Base-by-base conservation (phyloP, 2,329 filamentous ascomycete genomes). In the Neonectria hederae region DNA sequence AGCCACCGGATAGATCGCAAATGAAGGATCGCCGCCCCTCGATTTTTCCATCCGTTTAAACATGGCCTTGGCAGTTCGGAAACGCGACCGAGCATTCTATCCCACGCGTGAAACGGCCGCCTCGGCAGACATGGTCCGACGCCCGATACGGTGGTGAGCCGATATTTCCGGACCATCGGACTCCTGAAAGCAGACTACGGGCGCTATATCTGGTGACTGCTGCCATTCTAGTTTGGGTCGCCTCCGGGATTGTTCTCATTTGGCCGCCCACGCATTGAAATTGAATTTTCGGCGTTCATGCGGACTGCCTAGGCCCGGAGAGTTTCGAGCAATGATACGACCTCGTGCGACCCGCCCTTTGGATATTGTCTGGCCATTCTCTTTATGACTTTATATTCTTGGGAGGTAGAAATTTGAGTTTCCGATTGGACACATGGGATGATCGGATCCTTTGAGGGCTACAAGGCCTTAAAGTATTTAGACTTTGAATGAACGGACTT, bases 21-120 rank as follows among this genome's bases (percentile, higher is more conserved):
- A 72, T 72, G 66, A 68, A 68, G 65, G 69, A 62, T 55, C 45
- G 53, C n/a, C 42, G 63, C 60, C 56, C 22, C 48, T 28, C 56
- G 55, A 46, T 58, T 72, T 70, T 72, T 71, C 70, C 70, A 66
- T 72, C 70, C 68, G 38, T 42, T 69, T 43, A 63, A 42, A 30
- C 26, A 11, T 17, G 40, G 61, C 62, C 59, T 67, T 60, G 35
- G 55, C 59, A 21, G 13, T 51, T 51, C 38, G 46, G 56, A 43
- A 45, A 32, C 35, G 26, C 38, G 30, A 7, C 32, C 46, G 56
- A 52, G n/a, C 24, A n/a, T 62, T 62, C 26, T 51, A 62, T 55
- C 42, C 59, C n/a, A 21, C 5, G 48, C 48, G 19, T 4, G 35
- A 21, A 51, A 51, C 19, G 26, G 28, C 19, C 48, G 26, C 28